Base-by-base conservation (phyloP, 176 grass and related monocot species). In the Oryza nivara region DNA sequence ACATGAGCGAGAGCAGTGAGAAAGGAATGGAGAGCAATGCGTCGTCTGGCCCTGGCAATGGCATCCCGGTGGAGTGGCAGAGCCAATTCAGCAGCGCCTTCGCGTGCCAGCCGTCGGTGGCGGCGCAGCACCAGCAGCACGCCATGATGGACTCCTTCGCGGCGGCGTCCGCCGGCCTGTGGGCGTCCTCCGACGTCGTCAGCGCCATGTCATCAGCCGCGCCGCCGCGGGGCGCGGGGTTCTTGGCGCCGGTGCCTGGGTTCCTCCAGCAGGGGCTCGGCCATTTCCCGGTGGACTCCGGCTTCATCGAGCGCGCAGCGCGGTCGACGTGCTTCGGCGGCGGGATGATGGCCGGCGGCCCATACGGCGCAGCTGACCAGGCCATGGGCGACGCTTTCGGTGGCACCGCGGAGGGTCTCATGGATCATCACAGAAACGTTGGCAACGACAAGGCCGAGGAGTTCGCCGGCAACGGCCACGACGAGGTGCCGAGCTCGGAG, bases 261-360 rank as follows among this genome's bases (percentile, higher is more conserved):
- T 81, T 92, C 84, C 85, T 89, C 20, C 69, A 77, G 13, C 93
- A 90, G 25, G 84, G 75, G 49, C 83, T 92, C 6, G 71, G 84
- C 3, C 90, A 94, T 86, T 99, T 94, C 90, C 85, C 92, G 0
- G 82, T 87, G 13, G 93, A 96, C 83, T 83, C 97, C 6, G 90
- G 85, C 63, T 99, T 99, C 86, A 99, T 94, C 79, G 88, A 92
- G 79, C 86, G 88, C 20, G 88, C 93, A 6, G 92, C 92, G 45
- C 85, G 92, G 73, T 92, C 92, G 34, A 92, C 97, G 1, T 92
- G 93, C 86, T 99, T 94, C 54, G 51, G n/a, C 26, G 60, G 79
- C 2, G 84, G 70, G 11, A 73, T 80, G 68, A 86, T 92, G 82
- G 70, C 30, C 25, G 22, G 34, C 9, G 74, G 40, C 63, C 60